Conservation (phyloP, 257 asterid species). For the Lithospermum erythrorhizon region DNA sequence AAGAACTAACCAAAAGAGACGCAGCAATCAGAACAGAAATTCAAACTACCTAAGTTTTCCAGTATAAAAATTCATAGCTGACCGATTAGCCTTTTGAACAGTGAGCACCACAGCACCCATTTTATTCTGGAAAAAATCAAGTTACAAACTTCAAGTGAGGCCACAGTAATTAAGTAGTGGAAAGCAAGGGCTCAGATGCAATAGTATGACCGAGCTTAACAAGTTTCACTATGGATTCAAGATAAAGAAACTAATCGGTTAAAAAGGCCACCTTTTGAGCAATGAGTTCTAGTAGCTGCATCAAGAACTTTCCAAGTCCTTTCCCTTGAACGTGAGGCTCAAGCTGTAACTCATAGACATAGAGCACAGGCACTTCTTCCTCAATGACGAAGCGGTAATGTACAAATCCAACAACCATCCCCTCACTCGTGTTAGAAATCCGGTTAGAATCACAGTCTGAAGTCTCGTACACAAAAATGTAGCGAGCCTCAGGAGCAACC, state of each 20-base stretch:
- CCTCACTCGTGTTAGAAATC: conserved; percentile 13
- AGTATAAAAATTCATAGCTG: conserved; percentile 66
- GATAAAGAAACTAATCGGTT: conserved; percentile 3
- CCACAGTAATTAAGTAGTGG: neutral
- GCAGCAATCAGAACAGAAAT: conserved; percentile 3
- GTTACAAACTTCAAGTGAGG: neutral
- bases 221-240: conserved; percentile 1
- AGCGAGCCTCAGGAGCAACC: conserved; percentile 66
- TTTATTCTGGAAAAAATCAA: conserved; percentile 36
- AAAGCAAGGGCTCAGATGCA: neutral
- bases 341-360: conserved; percentile 83
- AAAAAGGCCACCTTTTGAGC: conserved; percentile 47
- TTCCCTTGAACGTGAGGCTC: conserved; percentile 70
- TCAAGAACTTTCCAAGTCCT: conserved; percentile 71
- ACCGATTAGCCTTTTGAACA: conserved; percentile 61
- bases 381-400: conserved; percentile 72
- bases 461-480: conserved; percentile 56
- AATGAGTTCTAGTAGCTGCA: conserved; percentile 71
- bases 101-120: conserved; percentile 88
- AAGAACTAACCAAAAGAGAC: neutral
- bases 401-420: conserved; percentile 57
- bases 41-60: conserved; percentile 43
- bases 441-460: conserved; percentile 21
- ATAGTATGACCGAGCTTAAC: too few species aligned
- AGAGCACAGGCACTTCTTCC: conserved; percentile 89